Evolutionary conservation across 257 asterid species (phyloP), one percentile per base, ranked within the genome.

Genomic region (Plantago elongata): DNA sequence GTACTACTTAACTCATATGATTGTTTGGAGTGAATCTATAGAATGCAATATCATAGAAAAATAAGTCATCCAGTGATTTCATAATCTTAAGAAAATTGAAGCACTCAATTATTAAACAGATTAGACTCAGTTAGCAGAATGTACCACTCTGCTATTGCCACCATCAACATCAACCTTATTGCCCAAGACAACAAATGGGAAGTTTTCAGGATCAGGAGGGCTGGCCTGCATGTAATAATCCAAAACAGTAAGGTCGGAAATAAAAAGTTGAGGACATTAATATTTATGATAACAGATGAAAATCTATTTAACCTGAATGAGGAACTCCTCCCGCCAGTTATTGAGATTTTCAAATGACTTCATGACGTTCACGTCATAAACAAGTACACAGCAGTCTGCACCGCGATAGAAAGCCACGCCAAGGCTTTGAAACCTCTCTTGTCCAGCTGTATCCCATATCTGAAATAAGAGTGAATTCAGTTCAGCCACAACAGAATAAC

Each of bases 401-500:
- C 90, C 90, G 11, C 90, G 78, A 52, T 83, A 83, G 67, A 83
- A 83, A 54, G 90, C 87, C 72, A 83, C 90, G n/a, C 90, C 90
- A 61, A 83, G 90, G 77, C 90, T 83, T 69, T 84, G 91, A 71
- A 84, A 84, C 63, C 87, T 78, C 73, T 84, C 91, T 55, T 84
- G 91, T 15, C 91, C 91, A 62, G 91, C 91, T 63, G 91, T 84
- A 51, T 84, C 91, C 91, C 85, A 84, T 73, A 84, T 84, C 87
- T 81, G 75, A 57, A 50, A 58, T 42, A 29, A 45, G 62, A 6
- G 60, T n/a, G n/a, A n/a, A n/a, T n/a, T 4, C 11, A 38, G 7
- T 13, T 38, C 29, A 57, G 45, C 43, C 13, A 9, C 10, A n/a
- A 49, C n/a, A 50, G 30, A 30, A 3, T n/a, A 8, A 58, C 17